Base-by-base conservation (phyloP, 1,139 yeast species). In the Saccharomyces hybrid region DNA sequence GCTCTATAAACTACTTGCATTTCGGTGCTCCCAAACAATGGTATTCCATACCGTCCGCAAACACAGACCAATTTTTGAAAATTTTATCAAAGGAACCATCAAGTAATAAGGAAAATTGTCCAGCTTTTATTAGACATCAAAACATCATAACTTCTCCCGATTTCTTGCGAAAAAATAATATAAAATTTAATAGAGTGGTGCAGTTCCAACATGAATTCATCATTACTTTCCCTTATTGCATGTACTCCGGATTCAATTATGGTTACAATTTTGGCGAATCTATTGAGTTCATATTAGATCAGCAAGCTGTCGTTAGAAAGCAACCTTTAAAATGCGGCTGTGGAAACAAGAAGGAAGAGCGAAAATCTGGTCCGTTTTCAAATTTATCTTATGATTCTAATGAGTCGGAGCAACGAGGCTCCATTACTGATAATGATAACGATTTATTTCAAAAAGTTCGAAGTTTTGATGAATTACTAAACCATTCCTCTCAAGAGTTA, bases 11-110 rank as follows among this genome's bases (percentile, higher is more conserved):
- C 67, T 88, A 87, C 62, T 69, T 87, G 31, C 95, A 88, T 67
- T 88, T 87, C 66, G 96, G 96, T 0, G 93, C 95, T 0, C 95
- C 96, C 0, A 88, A 88, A 62, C 95, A 87, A 64, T 88, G 96
- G 96, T 88, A 88, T 67, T 80, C 90, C 9, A 86, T 88, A 6
- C 87, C 95, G 6, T 38, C 25, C 13, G 9, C 25, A 5, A 38
- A 19, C 19, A 38, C 44, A 6, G 44, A 38, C 26, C 44, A 19
- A 38, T 38, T 38, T 38, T 38, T 38, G 13, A 13, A 11, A 87
- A 85, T 64, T 16, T 16, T 38, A 38, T 38, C 44, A 9, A 38
- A 38, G 44, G 44, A 19, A 5, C 13, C 19, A 19, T 5, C 26
- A 38, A 2, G 25, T 16, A 19, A 16, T 38, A 38, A 38, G 44